phyloP scores from a whole-genome alignment of 73 alveolate species.

The Paramecium sexaurelia region DNA sequence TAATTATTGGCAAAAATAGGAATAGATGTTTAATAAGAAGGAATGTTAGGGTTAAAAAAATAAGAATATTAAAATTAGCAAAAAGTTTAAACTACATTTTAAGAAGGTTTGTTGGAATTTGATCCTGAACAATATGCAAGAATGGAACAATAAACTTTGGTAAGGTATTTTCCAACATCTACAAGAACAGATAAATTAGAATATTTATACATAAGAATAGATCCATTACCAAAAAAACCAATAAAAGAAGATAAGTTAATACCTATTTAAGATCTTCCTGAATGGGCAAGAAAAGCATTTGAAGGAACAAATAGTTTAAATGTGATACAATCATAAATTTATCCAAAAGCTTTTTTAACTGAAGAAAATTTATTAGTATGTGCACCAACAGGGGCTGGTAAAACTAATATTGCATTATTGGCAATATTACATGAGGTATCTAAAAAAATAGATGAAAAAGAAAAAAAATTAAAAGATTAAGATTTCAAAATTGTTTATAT shows the following conservation, averaged over 20 bases:
- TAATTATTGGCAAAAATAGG: constrained; percentile 21
- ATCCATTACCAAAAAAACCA: constrained; percentile 43
- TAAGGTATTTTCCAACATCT: constrained; percentile 40
- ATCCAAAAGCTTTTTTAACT: constrained; percentile 86
- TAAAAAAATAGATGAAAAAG: constrained; percentile 76
- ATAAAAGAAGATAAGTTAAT: background rate
- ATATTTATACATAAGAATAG: background rate
- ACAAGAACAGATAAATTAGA: constrained; percentile 33
- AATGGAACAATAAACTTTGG: constrained; percentile 15
- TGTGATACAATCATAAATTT: constrained; percentile 92
- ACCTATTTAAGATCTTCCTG: background rate
- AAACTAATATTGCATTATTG: constrained; percentile 96
- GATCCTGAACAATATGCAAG: constrained; percentile 42
- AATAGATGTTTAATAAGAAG: constrained; percentile 23
- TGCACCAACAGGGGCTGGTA: constrained; percentile 99
- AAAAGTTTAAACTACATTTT: background rate
- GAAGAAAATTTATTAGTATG: constrained; percentile 91
- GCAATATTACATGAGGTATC: constrained; percentile 91
- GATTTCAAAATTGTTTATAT: constrained; percentile 94
- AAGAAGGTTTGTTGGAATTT: constrained; percentile 41
- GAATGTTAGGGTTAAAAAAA: constrained; percentile 33
- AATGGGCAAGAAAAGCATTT: constrained; percentile 78
- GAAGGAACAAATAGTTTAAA: constrained; percentile 86
- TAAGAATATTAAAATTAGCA: background rate
- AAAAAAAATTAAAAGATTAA: constrained; percentile 73